These are phyloP conservation scores for Kondoa malvinella DNA, from an alignment of 768 basidiomycete genomes.

Conservation along the genomic window DNA sequence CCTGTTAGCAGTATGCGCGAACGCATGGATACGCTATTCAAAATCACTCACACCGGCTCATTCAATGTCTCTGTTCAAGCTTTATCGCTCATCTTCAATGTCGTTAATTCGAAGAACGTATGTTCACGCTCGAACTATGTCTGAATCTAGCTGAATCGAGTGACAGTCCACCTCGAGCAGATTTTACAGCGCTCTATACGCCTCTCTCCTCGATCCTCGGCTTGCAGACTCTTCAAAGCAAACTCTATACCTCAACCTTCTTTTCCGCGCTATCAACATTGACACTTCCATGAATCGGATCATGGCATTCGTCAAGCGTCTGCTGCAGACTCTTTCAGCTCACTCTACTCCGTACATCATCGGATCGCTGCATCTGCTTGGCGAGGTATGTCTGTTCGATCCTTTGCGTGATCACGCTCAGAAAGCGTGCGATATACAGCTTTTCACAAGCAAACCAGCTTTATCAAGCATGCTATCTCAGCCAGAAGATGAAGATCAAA, in stretches of 20 bases:
- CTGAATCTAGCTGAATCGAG: not conserved
- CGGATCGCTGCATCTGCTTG: conserved; percentile 69
- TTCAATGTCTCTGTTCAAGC: conserved; percentile 95
- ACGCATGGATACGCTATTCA: conserved; percentile 83
- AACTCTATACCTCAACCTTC: conserved; percentile 85
- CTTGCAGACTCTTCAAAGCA: conserved; percentile 74
- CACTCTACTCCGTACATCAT: conserved; percentile 74
- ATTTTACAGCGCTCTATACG: conserved; percentile 62
- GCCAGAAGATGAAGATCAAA: conserved; percentile 23
- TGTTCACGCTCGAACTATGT: not conserved
- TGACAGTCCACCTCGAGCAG: conserved; percentile 33
- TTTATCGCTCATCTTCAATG: conserved; percentile 70
- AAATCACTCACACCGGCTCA: conserved; percentile 83
- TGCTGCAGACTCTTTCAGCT: conserved; percentile 58
- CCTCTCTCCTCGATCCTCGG: conserved; percentile 68
- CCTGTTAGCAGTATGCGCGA: not conserved
- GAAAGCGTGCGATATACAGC: conserved; percentile 29
- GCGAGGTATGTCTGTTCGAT: conserved; percentile 46
- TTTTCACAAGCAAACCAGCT: conserved; percentile 40
- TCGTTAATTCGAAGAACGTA: conserved; percentile 40
- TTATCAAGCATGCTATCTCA: conserved; percentile 39
- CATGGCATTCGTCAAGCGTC: conserved; percentile 62
- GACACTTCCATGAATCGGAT: conserved; percentile 46
- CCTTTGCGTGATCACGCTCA: not conserved
- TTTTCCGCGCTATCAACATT: conserved; percentile 75